Conservation (phyloP, 1,284 basidiomycete species). For the Melanopsichium pennsylvanicum region DNA sequence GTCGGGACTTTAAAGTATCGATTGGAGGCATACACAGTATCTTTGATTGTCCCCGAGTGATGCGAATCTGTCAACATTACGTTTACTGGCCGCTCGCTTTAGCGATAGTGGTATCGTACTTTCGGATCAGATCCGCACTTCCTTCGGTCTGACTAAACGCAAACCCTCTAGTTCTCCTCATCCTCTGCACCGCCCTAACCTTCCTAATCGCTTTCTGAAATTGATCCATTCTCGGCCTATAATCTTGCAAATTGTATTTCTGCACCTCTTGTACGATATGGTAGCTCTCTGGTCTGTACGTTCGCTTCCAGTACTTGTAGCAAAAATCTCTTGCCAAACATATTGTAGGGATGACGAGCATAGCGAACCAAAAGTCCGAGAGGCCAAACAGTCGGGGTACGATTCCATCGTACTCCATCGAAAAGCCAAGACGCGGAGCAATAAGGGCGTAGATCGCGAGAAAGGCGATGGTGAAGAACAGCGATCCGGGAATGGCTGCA, state of each 20-base stretch:
- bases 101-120: slow-evolving; percentile 63
- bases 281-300: slow-evolving; percentile 87
- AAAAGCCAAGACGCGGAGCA: slow-evolving; percentile 84
- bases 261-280: slow-evolving; percentile 92
- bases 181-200: slow-evolving; percentile 63
- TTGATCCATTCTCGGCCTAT: slow-evolving; percentile 96
- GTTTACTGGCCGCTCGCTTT: slow-evolving; percentile 41
- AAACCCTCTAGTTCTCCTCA: slow-evolving; percentile 62
- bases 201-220: slow-evolving; percentile 67
- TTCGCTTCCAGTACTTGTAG: slow-evolving; percentile 70
- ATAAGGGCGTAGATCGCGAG: slow-evolving; percentile 88
- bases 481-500: slow-evolving; percentile 84
- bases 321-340: slow-evolving; percentile 81
- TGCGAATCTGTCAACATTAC: too few relatives aligned
- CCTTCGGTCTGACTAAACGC: slow-evolving; percentile 64
- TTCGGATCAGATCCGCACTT: slow-evolving; percentile 60
- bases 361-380: slow-evolving; percentile 85
- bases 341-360: slow-evolving; percentile 85
- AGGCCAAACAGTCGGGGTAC: slow-evolving; percentile 88
- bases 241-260: slow-evolving; percentile 97
- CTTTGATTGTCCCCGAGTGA: too few relatives aligned
- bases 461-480: slow-evolving; percentile 91
- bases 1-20: too few relatives aligned
- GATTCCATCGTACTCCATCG: slow-evolving; percentile 77
- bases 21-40: too few relatives aligned